Evolutionary conservation across 495 filamentous ascomycete species (phyloP), one percentile per base, ranked within the genome.

Genomic region (Neurospora discreta): DNA sequence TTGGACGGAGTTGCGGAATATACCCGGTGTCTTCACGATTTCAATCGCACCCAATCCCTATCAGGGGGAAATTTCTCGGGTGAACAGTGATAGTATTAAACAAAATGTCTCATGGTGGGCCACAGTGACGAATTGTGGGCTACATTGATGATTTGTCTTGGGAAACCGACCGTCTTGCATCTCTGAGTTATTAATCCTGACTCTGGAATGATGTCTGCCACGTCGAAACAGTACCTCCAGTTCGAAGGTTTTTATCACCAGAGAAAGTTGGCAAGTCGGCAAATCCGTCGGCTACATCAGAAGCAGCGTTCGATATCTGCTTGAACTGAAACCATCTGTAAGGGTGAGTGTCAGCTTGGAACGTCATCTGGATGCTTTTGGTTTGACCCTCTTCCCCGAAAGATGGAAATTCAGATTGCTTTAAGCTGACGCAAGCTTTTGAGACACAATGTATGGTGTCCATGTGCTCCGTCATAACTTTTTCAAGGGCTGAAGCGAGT

Each of bases 191-290:
- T 36, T 11, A 26, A 26, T 11, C 46, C 46, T 15, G 11, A 15
- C 5, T 23, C n/a, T 11, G 44, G 44, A 20, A 23, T 23, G n/a
- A 3, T 44, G n/a, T 2, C 1, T 46, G 0, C 3, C 1, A 1
- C 0, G 1, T 20, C n/a, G 42, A 3, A 8, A 46, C 20, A 46
- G 44, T 3, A 4, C 1, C 11, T 13, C 44, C 44, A 46, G 44
- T 9, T 11, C n/a, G 23, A 46, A 46, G 0, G n/a, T 1, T 6
- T 18, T 23, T 23, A n/a, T 3, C 20, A 46, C 2, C 0, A 10
- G n/a, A 1, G 2, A 1, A 23, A 13, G 44, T 13, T 23, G 0
- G 10, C 0, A 4, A 6, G 2, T 2, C n/a, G 3, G 42, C 9
- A 0, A 16, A 0, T 44, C 42, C 18, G 42, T 44, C 2, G 0